phyloP scores from a whole-genome alignment of 2,329 filamentous ascomycete species.

The Epichloe bromicola region DNA sequence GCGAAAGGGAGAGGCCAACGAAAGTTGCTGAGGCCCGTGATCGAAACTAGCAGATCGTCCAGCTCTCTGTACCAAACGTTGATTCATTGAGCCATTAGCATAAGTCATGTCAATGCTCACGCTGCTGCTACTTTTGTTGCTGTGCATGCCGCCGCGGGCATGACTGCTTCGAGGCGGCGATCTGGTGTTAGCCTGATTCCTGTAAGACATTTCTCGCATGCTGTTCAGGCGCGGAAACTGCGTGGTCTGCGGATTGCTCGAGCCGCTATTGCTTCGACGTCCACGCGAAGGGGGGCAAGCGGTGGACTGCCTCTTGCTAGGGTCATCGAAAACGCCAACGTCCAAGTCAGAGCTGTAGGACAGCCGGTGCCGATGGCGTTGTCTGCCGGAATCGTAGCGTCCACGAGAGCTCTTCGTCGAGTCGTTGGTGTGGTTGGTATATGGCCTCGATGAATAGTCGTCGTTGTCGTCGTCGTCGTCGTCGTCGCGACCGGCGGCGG shows the following conservation, averaged over 20 bases:
- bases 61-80: slow-evolving; percentile 41
- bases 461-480: not conserved
- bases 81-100: slow-evolving; percentile 41
- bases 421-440: slow-evolving; percentile 4
- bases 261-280: slow-evolving; percentile 69
- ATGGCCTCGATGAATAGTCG: slow-evolving; percentile 8
- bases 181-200: slow-evolving; percentile 19
- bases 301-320: not conserved
- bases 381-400: not conserved
- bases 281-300: slow-evolving; percentile 30
- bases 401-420: not conserved
- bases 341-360: slow-evolving; percentile 53
- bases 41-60: slow-evolving; percentile 65
- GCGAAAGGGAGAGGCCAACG: slow-evolving; percentile 27
- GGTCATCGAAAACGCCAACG: slow-evolving; percentile 38
- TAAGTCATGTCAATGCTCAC: slow-evolving; percentile 55
- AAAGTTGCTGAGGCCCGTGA: slow-evolving; percentile 28
- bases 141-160: slow-evolving; percentile 44
- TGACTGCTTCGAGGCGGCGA: slow-evolving; percentile 30
- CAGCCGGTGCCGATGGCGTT: slow-evolving; percentile 22
- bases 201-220: slow-evolving; percentile 34
- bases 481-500: slow-evolving; percentile 1
- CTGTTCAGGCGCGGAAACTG: slow-evolving; percentile 50
- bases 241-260: slow-evolving; percentile 50
- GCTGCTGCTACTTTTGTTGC: slow-evolving; percentile 61